These are phyloP conservation scores for Xanthoparmelia taractica DNA, from an alignment of 495 filamentous ascomycete species.

Conservation along the genomic window DNA sequence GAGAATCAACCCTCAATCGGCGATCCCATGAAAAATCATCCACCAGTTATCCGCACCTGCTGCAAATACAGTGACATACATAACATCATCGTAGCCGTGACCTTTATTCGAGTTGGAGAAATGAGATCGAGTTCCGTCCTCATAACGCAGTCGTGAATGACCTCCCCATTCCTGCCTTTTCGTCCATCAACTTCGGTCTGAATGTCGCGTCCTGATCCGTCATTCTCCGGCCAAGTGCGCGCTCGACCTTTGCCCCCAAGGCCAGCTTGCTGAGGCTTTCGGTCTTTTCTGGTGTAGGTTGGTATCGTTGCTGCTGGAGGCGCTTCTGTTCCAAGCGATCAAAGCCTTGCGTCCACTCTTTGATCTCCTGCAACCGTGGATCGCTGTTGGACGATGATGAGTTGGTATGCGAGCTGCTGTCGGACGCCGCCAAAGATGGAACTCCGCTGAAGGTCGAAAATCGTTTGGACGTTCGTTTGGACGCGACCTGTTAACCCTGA, in stretches of 20 bases:
- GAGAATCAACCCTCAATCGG: neutral
- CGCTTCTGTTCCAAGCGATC: slow-evolving; percentile 89
- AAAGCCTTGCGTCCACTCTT: slow-evolving; percentile 70
- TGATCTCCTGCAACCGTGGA: slow-evolving; percentile 61
- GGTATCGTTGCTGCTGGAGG: slow-evolving; percentile 75
- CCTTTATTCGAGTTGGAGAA: slow-evolving; percentile 10
- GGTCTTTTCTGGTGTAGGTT: slow-evolving; percentile 70
- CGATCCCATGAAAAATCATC: neutral
- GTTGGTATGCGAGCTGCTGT: slow-evolving; percentile 44
- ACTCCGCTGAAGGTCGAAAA: slow-evolving; percentile 73
- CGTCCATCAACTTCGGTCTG: slow-evolving; percentile 44
- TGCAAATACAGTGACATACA: neutral
- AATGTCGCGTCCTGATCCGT: slow-evolving; percentile 85
- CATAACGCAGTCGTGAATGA: slow-evolving; percentile 26
- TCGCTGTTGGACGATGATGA: slow-evolving; percentile 55
- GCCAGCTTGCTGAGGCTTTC: slow-evolving; percentile 84
- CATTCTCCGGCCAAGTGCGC: slow-evolving; percentile 85
- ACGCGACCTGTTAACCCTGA: slow-evolving; percentile 31
- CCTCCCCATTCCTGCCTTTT: slow-evolving; percentile 38
- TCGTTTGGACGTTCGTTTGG: slow-evolving; percentile 64
- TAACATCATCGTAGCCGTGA: slow-evolving; percentile 14
- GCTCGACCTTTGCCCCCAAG: slow-evolving; percentile 86
- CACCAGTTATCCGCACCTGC: neutral
- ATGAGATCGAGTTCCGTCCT: slow-evolving; percentile 13
- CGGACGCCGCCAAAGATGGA: slow-evolving; percentile 62